Base-by-base conservation (phyloP, 495 filamentous ascomycete species). In the Terfezia boudieri region DNA sequence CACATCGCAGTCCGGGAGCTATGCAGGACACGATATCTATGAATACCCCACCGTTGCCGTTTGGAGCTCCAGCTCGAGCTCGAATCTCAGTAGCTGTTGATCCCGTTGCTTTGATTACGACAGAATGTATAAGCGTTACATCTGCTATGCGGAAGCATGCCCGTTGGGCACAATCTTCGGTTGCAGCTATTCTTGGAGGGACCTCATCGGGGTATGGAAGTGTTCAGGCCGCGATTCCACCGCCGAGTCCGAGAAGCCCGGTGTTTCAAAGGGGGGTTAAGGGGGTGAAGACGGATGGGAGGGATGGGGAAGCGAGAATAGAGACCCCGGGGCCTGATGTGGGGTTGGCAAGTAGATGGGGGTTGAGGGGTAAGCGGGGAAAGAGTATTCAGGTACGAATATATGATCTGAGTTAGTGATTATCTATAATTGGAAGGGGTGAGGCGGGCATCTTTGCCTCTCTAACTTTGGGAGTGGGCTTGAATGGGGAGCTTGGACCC, bases 61-160 rank as follows among this genome's bases (percentile, higher is more conserved):
- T 32, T 32, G 26, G 26, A 32, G 26, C 2, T 32, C 26, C 26
- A 32, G 26, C 26, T 32, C 26, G 26, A 7, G 26, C 26, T 32
- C 26, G 26, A 8, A 20, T 46, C 17, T 46, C 41, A 14, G 41
- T 96, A 49, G 88, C 90, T 41, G 83, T 96, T 50, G 85, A 96
- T 57, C 88, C 90, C 3, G 85, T 95, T 54, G 87, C 92, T 48
- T 70, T 99, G 57, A 87, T 99, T 61, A 92, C 89, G 32, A 94
- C 92, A 70, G 90, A 99, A 82, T 99, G 92, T 67, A 96, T 99
- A 67, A 83, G 86, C 38, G 87, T 99, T 68, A 95, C 90, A 26
- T 93, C 87, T 60, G 87, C 87, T 32, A 94, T 99, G 82, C 86
- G 92, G 61, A 99, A 99, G 71, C 83, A 94, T 77, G 81, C 85